These are phyloP conservation scores for Nicotiana rustica DNA, from an alignment of 305 asterid species.

Conservation along the genomic window DNA sequence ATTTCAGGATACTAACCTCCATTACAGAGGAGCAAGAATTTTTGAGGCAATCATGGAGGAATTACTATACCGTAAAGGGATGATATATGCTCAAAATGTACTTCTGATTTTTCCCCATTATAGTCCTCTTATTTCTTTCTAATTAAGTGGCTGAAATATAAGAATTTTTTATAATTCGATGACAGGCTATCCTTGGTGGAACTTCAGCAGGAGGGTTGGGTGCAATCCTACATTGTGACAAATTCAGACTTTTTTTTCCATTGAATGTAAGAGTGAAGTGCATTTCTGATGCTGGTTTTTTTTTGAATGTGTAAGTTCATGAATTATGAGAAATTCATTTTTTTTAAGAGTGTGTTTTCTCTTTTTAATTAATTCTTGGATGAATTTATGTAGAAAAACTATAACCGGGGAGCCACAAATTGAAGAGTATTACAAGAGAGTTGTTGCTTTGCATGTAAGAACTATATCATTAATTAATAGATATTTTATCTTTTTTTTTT, in stretches of 20 bases:
- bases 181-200: too few relatives aligned
- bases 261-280: constrained; percentile 64
- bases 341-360: too few relatives aligned
- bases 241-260: constrained; percentile 58
- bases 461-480: too few relatives aligned
- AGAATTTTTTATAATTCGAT: too few relatives aligned
- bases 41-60: constrained; percentile 62
- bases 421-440: too few relatives aligned
- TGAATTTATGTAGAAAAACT: constrained; percentile 42
- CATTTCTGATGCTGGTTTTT: constrained; percentile 79
- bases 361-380: constrained; percentile 41
- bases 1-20: constrained; percentile 55
- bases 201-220: too few relatives aligned
- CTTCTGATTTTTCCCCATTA: too few relatives aligned
- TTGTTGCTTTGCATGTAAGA: constrained; percentile 33
- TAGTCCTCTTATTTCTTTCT: neutral
- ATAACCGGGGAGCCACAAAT: too few relatives aligned
- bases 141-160: too few relatives aligned
- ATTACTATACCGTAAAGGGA: constrained; percentile 58
- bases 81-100: constrained; percentile 66
- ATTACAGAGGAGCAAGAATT: constrained; percentile 62
- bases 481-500: too few relatives aligned
- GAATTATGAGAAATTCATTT: too few relatives aligned
- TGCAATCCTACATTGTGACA: constrained; percentile 41
- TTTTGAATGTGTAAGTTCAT: constrained; percentile 57